Evolutionary conservation across 2,329 filamentous ascomycete genomes (phyloP).

Genomic region (Elsinoe fawcettii): DNA sequence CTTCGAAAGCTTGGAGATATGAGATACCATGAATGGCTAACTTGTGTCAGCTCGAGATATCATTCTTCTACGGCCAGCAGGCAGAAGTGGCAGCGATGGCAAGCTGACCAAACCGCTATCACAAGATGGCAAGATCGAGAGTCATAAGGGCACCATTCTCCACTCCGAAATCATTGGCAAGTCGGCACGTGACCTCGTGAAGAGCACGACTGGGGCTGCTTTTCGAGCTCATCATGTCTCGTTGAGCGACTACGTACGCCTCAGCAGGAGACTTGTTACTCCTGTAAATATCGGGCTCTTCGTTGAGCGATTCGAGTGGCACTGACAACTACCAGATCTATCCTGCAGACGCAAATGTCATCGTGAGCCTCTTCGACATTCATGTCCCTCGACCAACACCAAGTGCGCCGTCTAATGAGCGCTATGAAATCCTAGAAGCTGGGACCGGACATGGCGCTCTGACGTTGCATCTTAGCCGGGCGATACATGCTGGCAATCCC

Average conservation of each 20-base stretch:
- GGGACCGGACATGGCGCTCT: slow-evolving; percentile 78
- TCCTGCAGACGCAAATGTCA: slow-evolving; percentile 64
- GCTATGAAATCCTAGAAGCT: slow-evolving; percentile 71
- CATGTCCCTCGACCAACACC: slow-evolving; percentile 44
- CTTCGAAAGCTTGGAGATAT: too few species aligned
- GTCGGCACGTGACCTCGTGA: slow-evolving; percentile 50
- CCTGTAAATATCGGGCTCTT: slow-evolving; percentile 46
- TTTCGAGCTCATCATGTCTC: slow-evolving; percentile 58
- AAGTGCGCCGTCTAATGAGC: slow-evolving; percentile 28
- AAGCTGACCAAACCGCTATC: slow-evolving; percentile 36
- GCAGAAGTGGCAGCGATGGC: not conserved
- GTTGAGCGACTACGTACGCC: slow-evolving; percentile 63
- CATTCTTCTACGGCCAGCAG: slow-evolving; percentile 35
- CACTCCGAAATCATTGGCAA: slow-evolving; percentile 58
- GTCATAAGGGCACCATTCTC: slow-evolving; percentile 42
- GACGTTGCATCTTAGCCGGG: slow-evolving; percentile 66
- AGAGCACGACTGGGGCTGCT: slow-evolving; percentile 40
- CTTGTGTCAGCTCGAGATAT: slow-evolving; percentile 30
- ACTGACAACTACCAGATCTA: slow-evolving; percentile 51
- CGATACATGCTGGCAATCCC: slow-evolving; percentile 66
- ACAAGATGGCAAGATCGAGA: slow-evolving; percentile 27
- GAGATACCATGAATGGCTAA: not conserved
- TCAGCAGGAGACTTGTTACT: slow-evolving; percentile 63
- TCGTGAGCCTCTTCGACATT: slow-evolving; percentile 68
- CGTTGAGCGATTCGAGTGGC: not conserved